phyloP scores from a whole-genome alignment of 2,329 filamentous ascomycete species.

The Sclerotiophoma versabilis region DNA sequence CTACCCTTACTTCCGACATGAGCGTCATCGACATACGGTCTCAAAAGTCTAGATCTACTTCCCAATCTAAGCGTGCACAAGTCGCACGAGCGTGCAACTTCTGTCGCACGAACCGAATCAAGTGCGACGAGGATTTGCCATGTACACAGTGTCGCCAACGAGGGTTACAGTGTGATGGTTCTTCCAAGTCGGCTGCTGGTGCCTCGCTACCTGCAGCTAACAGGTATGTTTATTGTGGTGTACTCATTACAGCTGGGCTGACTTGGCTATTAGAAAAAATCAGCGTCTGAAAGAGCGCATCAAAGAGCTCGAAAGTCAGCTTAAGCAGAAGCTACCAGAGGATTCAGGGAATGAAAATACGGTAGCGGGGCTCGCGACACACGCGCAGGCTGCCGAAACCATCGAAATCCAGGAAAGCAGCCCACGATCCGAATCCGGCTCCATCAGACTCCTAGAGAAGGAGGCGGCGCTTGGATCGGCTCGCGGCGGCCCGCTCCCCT shows the following conservation, averaged over 20 bases:
- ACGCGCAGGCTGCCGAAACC: background rate
- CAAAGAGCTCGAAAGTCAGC: constrained; percentile 9
- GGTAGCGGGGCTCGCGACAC: background rate
- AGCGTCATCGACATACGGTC: constrained; percentile 4
- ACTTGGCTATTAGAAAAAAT: constrained; percentile 1
- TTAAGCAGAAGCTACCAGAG: background rate
- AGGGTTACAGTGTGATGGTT: constrained; percentile 1
- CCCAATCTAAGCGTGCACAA: constrained; percentile 3
- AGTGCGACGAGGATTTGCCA: constrained; percentile 9
- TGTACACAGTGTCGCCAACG: constrained; percentile 11
- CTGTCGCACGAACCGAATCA: constrained; percentile 10
- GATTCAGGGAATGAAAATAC: background rate
- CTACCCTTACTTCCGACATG: constrained; percentile 7
- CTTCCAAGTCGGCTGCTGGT: background rate
- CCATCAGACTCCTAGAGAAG: background rate
- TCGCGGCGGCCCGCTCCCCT: background rate
- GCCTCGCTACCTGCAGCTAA: constrained; percentile 1
- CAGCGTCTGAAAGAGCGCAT: constrained; percentile 10
- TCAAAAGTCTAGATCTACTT: constrained; percentile 2
- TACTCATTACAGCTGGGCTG: background rate
- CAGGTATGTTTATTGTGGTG: constrained; percentile 2
- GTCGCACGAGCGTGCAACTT: constrained; percentile 8
- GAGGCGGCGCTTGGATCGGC: background rate
- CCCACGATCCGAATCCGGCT: background rate
- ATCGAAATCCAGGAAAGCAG: background rate